A percentile compares a stretch with the other conserved stretches of the same genome.
These are phyloP conservation scores for Aureobasidium sp. DNA, from an alignment of 2,329 filamentous ascomycete genomes.

Conservation along the genomic window DNA sequence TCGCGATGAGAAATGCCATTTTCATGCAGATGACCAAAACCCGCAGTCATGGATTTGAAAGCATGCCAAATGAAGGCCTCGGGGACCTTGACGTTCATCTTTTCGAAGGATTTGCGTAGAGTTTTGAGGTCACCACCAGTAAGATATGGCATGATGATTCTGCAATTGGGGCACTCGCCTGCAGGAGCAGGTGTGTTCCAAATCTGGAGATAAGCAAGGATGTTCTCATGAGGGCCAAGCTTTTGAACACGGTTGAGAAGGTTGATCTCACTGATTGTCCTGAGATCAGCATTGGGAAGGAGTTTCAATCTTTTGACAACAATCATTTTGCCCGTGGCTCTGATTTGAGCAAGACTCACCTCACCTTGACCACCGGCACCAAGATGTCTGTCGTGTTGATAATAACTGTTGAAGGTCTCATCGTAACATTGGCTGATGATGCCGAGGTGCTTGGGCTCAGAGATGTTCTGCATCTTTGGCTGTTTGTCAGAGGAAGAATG, in stretches of 20 bases:
- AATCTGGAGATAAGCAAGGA: background rate
- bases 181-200: background rate
- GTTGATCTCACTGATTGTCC: background rate
- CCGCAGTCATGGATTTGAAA: constrained; percentile 80
- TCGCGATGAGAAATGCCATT: constrained; percentile 94
- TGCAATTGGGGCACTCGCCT: background rate
- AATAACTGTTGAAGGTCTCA: constrained; percentile 2
- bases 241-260: background rate
- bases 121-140: background rate
- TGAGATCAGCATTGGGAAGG: background rate
- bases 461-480: background rate
- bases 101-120: background rate
- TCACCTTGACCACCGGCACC: background rate
- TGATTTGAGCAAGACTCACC: background rate
- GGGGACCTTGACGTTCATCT: background rate
- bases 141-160: constrained; percentile 9
- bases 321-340: background rate
- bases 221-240: background rate
- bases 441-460: background rate
- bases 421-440: background rate
- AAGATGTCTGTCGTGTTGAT: background rate
- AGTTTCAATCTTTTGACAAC: background rate
- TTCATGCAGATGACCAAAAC: constrained; percentile 97
- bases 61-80: constrained; percentile 10
- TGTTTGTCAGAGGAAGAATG: no score